Conservation (phyloP, 139 green algal species). For the Penium margaritaceum region DNA sequence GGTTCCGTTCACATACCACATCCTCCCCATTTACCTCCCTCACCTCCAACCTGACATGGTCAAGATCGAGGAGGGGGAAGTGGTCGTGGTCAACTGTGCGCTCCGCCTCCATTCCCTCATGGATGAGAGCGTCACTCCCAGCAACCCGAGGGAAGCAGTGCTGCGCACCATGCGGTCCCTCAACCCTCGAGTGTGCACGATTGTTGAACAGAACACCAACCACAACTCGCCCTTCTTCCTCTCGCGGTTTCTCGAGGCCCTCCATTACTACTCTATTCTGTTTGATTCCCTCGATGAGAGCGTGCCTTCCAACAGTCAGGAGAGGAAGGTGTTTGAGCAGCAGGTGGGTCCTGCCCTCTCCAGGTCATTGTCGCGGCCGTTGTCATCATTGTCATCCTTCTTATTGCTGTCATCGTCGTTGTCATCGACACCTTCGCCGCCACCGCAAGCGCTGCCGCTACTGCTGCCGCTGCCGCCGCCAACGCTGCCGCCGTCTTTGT, state of each 20-base stretch:
- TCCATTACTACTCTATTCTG: slow-evolving; percentile 20
- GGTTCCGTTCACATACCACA: slow-evolving; percentile 1
- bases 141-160: slow-evolving; percentile 16
- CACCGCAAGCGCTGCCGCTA: too few relatives aligned
- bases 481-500: too few relatives aligned
- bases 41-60: slow-evolving; percentile 18
- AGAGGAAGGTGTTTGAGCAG: slow-evolving; percentile 22
- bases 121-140: slow-evolving; percentile 18
- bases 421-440: too few relatives aligned
- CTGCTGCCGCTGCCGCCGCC: too few relatives aligned
- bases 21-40: background rate
- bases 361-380: too few relatives aligned
- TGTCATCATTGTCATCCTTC: too few relatives aligned
- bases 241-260: slow-evolving; percentile 25
- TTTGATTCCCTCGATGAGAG: slow-evolving; percentile 17
- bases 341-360: too few relatives aligned
- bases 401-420: too few relatives aligned
- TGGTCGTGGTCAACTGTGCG: slow-evolving; percentile 32
- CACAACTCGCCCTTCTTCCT: slow-evolving; percentile 40
- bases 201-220: slow-evolving; percentile 28
- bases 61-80: background rate
- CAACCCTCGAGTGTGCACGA: background rate
- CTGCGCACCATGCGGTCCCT: slow-evolving; percentile 13
- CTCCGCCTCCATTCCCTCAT: slow-evolving; percentile 31
- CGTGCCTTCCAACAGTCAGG: slow-evolving; percentile 1